Percentiles rank a stretch among this genome's conserved stretches.
These are phyloP conservation scores for Guyanaporus albipodus DNA, from an alignment of 768 basidiomycete genomes.

Conservation along the genomic window DNA sequence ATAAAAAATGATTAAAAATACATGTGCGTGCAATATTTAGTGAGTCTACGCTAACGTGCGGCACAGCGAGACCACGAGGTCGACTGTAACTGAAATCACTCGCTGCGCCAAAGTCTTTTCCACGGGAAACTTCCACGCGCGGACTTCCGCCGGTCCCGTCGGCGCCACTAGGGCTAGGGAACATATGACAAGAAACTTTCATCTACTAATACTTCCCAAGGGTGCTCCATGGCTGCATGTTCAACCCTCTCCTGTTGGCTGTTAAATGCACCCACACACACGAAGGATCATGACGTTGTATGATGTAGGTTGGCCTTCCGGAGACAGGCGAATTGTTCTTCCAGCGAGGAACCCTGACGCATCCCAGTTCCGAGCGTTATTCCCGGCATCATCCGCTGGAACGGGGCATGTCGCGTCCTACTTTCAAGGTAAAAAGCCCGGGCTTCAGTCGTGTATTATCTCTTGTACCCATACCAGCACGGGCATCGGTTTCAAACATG, in stretches of 20 bases:
- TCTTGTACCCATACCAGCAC: not conserved
- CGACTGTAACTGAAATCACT: too few relatives aligned
- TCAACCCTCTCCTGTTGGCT: not conserved
- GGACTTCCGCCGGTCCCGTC: slow-evolving; percentile 2
- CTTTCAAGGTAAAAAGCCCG: not conserved
- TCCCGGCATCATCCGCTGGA: slow-evolving; percentile 3
- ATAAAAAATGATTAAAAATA: too few relatives aligned
- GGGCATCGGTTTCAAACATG: not conserved
- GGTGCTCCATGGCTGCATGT: not conserved
- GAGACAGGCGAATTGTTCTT: not conserved
- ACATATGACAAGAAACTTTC: not conserved
- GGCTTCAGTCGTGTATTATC: not conserved
- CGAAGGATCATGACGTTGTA: not conserved
- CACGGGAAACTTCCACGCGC: slow-evolving; percentile 11
- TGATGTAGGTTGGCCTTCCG: not conserved
- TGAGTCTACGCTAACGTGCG: too few relatives aligned
- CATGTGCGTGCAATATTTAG: too few relatives aligned
- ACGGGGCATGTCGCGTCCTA: not conserved
- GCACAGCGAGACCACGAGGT: too few relatives aligned
- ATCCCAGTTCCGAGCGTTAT: not conserved
- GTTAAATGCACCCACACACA: slow-evolving; percentile 1
- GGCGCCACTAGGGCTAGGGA: not conserved
- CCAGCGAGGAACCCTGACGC: not conserved
- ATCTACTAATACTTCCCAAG: slow-evolving; percentile 9
- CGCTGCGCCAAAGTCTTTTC: too few relatives aligned